Evolutionary conservation across 108 stramenopile species (phyloP), one percentile per base, ranked within the genome.

Genomic region (Bacterosira constricta): DNA sequence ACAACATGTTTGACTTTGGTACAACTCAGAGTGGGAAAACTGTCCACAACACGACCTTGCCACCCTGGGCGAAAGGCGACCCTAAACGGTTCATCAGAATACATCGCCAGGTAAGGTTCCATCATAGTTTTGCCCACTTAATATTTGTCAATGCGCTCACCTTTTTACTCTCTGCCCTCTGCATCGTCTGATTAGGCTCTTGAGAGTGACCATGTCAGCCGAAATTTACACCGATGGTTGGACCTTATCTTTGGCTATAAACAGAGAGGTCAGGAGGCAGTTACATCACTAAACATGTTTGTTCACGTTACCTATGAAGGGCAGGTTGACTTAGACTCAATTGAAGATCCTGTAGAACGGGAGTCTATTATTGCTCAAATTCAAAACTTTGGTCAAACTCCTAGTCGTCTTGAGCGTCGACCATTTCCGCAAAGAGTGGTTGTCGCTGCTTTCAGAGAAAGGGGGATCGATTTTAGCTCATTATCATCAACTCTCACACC

Each of bases 301-400:
- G 97, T 97, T 29, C 96, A 98, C 77, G 87, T 98, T 25, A 99
- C 97, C 8, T 99, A 99, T 76, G 96, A 96, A 66, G 98, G 98
- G 21, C 89, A 96, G 60, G 96, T 99, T 27, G 97, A 99, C 73
- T 63, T 96, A 18, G 94, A 97, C 37, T 73, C 86, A 5, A 96
- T 99, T 69, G 77, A 81, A 4, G 96, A 98, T 63, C 83, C 85
- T 26, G 85, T 93, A 31, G 91, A 96, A 65, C 69, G 97, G 30
- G 86, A 88, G 17, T 97, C 98, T 17, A 97, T 95, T 10, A 91
- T 95, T 66, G 91, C 94, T 45, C 99, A 99, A 76, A 98, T 99
- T 70, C 90, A 93, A 51, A 96, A 99, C 71, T 99, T 98, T 71
- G 99, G 99, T 17, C 98, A 98, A 80, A 98, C 97, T 6, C 99